Base-by-base conservation (phyloP, 495 filamentous ascomycete genomes). In the Penicillium nucicola region DNA sequence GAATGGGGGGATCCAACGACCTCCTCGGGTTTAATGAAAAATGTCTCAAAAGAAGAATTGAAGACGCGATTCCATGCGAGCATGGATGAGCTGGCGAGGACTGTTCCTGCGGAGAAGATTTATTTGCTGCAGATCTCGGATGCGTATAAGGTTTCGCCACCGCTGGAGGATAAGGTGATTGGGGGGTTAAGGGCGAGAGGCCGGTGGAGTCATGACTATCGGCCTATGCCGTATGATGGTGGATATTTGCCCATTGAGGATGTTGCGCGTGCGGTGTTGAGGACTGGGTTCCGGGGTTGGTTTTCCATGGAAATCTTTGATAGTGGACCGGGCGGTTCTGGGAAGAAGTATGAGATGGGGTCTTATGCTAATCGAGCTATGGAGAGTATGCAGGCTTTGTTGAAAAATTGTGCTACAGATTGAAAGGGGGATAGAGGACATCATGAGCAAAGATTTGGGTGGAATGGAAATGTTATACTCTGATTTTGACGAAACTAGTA, bases 221-320 rank as follows among this genome's bases (percentile, higher is more conserved):
- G 89, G 15, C 87, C 88, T 0, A 64, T 89, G 58, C 86, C 87
- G 4, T 89, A 80, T 59, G 78, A 82, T 45, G 84, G 85, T 0
- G 87, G 88, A 0, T 91, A 88, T 66, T 65, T 92, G 35, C 88
- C 87, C 2, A 78, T 90, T 40, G 66, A 82, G 45, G 76, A 81
- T 33, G 79, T 92, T 35, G 69, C 83, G 0, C 74, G 71, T 46
- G 87, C 85, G 9, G 86, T 92, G 13, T 60, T 90, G 32, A 67
- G 59, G 45, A 91, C 88, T 2, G 87, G 88, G 4, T 90, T 86
- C 43, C 67, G 79, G 43, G 84, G 84, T 0, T 90, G 84, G 81
- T 83, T 90, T 37, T 85, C 82, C 2, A 80, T 88, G 50, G 88
- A 92, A 69, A 80, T 89, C 7, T 92, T 92, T 71, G 86, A 92